phyloP scores from a whole-genome alignment of 495 filamentous ascomycete genomes.

The Podospora anserina region DNA sequence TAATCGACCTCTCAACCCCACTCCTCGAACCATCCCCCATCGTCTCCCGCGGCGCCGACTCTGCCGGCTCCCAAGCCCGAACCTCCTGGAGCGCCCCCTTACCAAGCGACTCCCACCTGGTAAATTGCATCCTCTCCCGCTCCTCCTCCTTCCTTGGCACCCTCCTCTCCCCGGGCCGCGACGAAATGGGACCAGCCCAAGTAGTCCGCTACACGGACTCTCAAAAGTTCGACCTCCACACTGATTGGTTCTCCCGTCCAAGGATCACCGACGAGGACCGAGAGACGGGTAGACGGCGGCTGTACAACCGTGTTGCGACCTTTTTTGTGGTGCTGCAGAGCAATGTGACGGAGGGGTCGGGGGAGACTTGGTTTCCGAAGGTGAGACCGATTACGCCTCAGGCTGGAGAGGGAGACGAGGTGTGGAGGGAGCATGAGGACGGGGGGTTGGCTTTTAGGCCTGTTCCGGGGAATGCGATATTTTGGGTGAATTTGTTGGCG shows the following conservation, averaged over 20 bases:
- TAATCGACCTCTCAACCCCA: conserved; percentile 30
- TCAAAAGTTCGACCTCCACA: conserved; percentile 43
- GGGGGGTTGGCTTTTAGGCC: conserved; percentile 48
- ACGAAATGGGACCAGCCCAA: conserved; percentile 43
- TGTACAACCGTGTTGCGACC: conserved; percentile 42
- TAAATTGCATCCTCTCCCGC: conserved; percentile 38
- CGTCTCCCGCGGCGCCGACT: conserved; percentile 29
- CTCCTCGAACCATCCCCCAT: conserved; percentile 35
- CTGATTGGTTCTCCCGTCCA: conserved; percentile 42
- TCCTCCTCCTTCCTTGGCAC: conserved; percentile 41
- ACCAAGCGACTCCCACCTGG: conserved; percentile 28
- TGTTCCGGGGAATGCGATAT: conserved; percentile 46
- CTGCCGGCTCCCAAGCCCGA: conserved; percentile 29
- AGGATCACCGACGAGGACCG: conserved; percentile 27
- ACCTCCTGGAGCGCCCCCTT: conserved; percentile 41
- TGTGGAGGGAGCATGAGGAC: conserved; percentile 39
- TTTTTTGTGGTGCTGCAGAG: conserved; percentile 41
- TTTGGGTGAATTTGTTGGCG: conserved; percentile 47
- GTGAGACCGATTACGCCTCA: conserved; percentile 21
- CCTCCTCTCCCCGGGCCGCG: conserved; percentile 32
- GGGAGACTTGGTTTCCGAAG: conserved; percentile 47
- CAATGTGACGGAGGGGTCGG: conserved; percentile 27
- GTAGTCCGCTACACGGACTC: conserved; percentile 43
- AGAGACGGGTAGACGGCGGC: conserved; percentile 25
- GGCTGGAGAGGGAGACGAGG: conserved; percentile 9